phyloP scores from a whole-genome alignment of 768 basidiomycete species.

The Mycena sanguinolenta region DNA sequence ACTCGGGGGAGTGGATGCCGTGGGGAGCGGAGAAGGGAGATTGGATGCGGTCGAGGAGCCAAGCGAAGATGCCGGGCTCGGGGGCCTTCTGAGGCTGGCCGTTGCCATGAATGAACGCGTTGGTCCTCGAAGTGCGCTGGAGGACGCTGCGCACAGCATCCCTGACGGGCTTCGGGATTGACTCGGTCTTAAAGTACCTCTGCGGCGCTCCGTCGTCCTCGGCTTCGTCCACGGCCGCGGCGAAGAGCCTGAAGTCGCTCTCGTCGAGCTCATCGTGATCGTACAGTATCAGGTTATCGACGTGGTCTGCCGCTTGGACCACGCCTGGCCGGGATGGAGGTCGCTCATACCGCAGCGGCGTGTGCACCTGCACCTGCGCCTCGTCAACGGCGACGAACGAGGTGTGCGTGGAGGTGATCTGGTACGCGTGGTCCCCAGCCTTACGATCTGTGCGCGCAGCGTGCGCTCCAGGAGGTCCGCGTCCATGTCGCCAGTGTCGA shows the following conservation, averaged over 20 bases:
- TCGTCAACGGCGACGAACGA: slow-evolving; percentile 23
- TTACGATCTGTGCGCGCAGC: slow-evolving; percentile 10
- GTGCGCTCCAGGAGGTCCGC: slow-evolving; percentile 12
- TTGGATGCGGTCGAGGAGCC: background rate
- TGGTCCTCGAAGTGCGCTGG: background rate
- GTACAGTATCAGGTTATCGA: too few relatives aligned
- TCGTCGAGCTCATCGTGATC: background rate
- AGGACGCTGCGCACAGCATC: background rate
- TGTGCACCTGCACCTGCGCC: background rate
- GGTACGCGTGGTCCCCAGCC: slow-evolving; percentile 12
- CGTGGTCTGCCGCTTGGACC: background rate
- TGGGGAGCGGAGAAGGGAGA: background rate
- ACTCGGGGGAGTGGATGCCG: background rate
- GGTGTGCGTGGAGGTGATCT: slow-evolving; percentile 16
- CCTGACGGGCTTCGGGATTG: background rate
- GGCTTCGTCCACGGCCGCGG: background rate
- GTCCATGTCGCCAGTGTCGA: background rate
- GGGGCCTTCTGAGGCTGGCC: too few relatives aligned
- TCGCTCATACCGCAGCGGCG: background rate
- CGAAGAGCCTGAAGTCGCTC: too few relatives aligned
- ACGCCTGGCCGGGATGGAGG: background rate
- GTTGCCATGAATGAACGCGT: too few relatives aligned
- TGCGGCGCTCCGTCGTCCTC: background rate
- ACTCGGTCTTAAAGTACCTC: background rate
- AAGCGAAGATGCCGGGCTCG: background rate